Percentiles rank a stretch among this genome's conserved stretches.
These are phyloP conservation scores for Pythium scleroteichum DNA, from an alignment of 352 stramenopile species.

Conservation along the genomic window DNA sequence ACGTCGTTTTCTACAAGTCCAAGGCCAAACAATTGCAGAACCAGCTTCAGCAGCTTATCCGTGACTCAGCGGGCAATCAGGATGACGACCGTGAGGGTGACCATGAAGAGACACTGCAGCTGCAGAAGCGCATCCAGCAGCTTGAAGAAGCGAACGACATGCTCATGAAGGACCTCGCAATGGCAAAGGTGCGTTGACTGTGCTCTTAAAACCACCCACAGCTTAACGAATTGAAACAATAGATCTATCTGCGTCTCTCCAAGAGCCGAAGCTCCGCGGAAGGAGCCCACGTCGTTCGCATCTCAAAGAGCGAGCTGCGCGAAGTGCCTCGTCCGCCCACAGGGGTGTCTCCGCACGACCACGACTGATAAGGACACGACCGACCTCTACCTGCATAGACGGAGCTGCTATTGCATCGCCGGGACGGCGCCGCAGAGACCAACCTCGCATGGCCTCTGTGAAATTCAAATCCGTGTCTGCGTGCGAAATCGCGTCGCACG, in stretches of 20 bases:
- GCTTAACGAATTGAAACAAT: not conserved
- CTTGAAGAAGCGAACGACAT: conserved; percentile 73
- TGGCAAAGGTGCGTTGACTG: conserved; percentile 44
- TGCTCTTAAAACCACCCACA: too few relatives aligned
- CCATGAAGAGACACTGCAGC: conserved; percentile 21
- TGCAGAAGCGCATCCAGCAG: conserved; percentile 63
- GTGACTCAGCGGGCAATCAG: conserved; percentile 46
- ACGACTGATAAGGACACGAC: not conserved
- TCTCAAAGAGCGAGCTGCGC: conserved; percentile 67
- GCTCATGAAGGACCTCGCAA: conserved; percentile 76
- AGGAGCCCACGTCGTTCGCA: conserved; percentile 48
- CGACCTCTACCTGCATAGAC: too few relatives aligned
- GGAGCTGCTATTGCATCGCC: too few relatives aligned
- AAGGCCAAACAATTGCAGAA: conserved; percentile 85
- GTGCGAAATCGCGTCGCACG: too few relatives aligned
- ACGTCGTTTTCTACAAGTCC: conserved; percentile 86
- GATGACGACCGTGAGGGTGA: conserved; percentile 26
- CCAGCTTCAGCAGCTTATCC: conserved; percentile 82
- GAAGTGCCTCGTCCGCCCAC: conserved; percentile 46
- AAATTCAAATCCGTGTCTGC: too few relatives aligned
- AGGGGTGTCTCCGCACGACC: not conserved
- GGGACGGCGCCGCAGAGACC: too few relatives aligned
- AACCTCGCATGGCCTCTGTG: too few relatives aligned
- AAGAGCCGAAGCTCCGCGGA: conserved; percentile 40
- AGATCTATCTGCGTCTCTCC: conserved; percentile 60